Evolutionary conservation across 257 asterid species (phyloP).

Genomic region (Nyctanthes arbortristis): DNA sequence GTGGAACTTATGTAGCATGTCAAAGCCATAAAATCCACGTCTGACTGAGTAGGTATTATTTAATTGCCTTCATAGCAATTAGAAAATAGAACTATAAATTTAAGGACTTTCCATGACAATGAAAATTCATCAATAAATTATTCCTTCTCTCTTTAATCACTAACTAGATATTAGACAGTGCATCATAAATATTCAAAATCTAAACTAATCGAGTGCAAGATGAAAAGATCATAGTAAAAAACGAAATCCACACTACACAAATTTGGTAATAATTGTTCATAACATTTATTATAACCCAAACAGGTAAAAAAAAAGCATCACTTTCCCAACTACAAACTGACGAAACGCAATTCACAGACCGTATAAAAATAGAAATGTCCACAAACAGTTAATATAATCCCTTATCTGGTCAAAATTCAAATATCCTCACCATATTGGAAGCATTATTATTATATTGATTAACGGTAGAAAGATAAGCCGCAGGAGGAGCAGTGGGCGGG

Average conservation of each 20-base stretch:
- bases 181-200: neutral
- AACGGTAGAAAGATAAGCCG: conserved; percentile 24
- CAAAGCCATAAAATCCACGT: neutral
- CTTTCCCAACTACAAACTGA: neutral
- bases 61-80: neutral
- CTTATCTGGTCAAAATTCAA: neutral
- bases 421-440: conserved; percentile 44
- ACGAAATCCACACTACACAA: neutral
- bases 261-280: neutral
- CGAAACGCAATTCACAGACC: conserved; percentile 13
- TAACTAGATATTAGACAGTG: neutral
- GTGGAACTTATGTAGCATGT: neutral
- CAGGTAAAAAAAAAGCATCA: conserved; percentile 3
- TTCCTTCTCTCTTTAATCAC: neutral
- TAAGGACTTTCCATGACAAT: neutral
- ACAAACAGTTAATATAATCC: neutral
- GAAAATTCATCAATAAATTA: neutral
- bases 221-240: neutral
- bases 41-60: neutral
- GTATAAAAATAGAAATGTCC: conserved; percentile 4
- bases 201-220: neutral
- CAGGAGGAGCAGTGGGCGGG: conserved; percentile 34
- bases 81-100: conserved; percentile 14
- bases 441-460: conserved; percentile 37
- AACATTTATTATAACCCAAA: neutral